A percentile compares a stretch with the other conserved stretches of the same genome.
phyloP scores from a whole-genome alignment of 2,329 filamentous ascomycete genomes.

The Arthroderma uncinatum region DNA sequence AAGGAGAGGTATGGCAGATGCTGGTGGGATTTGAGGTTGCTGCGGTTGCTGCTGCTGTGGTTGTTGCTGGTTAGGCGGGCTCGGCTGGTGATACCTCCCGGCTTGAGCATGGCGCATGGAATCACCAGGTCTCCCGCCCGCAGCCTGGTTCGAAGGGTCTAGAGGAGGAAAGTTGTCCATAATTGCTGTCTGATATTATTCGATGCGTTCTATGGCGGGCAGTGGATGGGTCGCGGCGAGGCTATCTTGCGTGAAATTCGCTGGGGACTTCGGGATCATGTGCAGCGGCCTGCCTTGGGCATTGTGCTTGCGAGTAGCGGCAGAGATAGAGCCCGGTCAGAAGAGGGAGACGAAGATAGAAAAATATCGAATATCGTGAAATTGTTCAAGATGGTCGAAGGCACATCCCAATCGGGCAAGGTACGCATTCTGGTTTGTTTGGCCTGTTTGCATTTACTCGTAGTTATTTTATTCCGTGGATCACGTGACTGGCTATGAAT shows the following conservation, averaged over 20 bases:
- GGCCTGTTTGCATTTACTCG: not conserved
- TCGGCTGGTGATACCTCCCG: slow-evolving; percentile 7
- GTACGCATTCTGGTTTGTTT: not conserved
- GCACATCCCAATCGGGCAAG: not conserved
- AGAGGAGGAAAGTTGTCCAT: slow-evolving; percentile 4
- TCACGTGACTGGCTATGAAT: not conserved
- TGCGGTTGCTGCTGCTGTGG: slow-evolving; percentile 14
- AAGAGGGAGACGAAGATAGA: not conserved
- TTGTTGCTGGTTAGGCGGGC: slow-evolving; percentile 18
- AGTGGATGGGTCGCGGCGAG: not conserved
- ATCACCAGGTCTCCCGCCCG: not conserved
- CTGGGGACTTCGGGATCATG: not conserved
- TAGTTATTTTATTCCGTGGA: not conserved
- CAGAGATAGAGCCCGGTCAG: not conserved
- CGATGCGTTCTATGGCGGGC: not conserved
- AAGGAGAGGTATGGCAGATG: slow-evolving; percentile 16
- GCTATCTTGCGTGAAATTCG: not conserved
- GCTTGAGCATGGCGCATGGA: not conserved
- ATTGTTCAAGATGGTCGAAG: not conserved
- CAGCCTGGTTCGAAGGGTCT: not conserved
- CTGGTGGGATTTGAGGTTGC: not conserved
- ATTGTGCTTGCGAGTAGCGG: not conserved
- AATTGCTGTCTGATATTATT: not conserved
- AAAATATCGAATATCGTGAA: not conserved
- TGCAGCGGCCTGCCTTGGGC: not conserved